Base-by-base conservation (phyloP, 805 yeast species). In the Metschnikowia gelsemii region DNA sequence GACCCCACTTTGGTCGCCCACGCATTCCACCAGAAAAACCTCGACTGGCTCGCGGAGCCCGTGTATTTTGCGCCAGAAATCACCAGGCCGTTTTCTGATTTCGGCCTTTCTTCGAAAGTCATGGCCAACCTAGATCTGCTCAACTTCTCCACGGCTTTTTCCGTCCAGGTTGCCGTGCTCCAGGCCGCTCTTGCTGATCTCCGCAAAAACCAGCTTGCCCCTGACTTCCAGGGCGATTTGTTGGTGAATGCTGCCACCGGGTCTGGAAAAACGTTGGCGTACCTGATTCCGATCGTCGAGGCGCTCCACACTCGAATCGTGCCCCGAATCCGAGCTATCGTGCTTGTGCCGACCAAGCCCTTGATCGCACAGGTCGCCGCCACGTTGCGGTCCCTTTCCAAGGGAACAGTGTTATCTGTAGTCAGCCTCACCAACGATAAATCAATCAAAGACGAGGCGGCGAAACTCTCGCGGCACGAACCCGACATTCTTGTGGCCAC, bases 221-320 rank as follows among this genome's bases (percentile, higher is more conserved):
- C 87, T 1, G 79, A 72, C 40, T 69, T 76, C 30, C 68, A 70
- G 42, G 91, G 91, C 18, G 96, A 93, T 62, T 62, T 89, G 14
- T 68, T 91, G 32, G 96, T 91, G 5, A 90, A 91, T 62, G 96
- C 99, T 2, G 79, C 95, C 8, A 91, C 99, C 0, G 99, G 99
- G 31, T 85, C 96, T 0, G 99, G 99, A 55, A 91, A 91, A 59
- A 91, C 99, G 0, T 68, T 93, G 40, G 95, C 96, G 2, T 91
- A 91, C 56, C 73, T 80, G 37, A 73, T 91, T 2, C 98, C 99
- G 1, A 75, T 93, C 6, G 72, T 93, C 2, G 89, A 90, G 46
- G 66, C 79, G 2, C 68, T 91, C 38, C 65, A 72, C 12, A 62
- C 65, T 7, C 73, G 96, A 43, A 67, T 75, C 1, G 88, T 88